Percentiles rank a stretch among this genome's conserved stretches.
Conservation (phyloP, 2,329 filamentous ascomycete genomes). For the Byssochlamys sp. region DNA sequence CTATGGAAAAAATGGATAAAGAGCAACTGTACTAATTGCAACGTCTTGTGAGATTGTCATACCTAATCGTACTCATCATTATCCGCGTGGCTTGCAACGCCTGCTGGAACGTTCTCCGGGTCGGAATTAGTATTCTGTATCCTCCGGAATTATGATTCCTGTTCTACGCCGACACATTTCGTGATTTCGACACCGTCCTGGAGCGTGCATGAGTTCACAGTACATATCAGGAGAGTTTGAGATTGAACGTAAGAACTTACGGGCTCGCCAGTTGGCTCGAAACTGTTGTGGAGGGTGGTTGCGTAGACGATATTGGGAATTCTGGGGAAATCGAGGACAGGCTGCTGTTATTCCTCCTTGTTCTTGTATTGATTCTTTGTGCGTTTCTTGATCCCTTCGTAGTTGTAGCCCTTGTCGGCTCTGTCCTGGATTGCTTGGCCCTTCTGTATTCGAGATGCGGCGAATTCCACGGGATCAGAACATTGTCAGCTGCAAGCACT, state of each 20-base stretch:
- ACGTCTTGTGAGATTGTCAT: not conserved
- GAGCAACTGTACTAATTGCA: not conserved
- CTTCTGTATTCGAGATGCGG: slow-evolving; percentile 41
- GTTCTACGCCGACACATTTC: slow-evolving; percentile 39
- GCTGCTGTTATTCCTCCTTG: slow-evolving; percentile 13
- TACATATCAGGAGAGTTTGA: slow-evolving; percentile 11
- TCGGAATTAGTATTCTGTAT: not conserved
- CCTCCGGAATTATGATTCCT: not conserved
- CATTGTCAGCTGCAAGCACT: slow-evolving; percentile 1
- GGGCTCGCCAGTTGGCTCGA: slow-evolving; percentile 1
- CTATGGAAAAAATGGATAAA: not conserved
- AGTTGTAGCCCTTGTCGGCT: slow-evolving; percentile 10
- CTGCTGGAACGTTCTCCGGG: not conserved
- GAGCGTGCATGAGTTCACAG: not conserved
- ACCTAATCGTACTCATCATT: not conserved
- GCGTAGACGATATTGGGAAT: slow-evolving; percentile 59
- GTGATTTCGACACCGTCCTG: slow-evolving; percentile 59
- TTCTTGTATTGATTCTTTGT: slow-evolving; percentile 13
- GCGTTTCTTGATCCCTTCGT: slow-evolving; percentile 12
- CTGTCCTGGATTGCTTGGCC: slow-evolving; percentile 30
- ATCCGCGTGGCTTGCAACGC: not conserved
- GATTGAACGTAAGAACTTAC: not conserved
- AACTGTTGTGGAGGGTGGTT: slow-evolving; percentile 32
- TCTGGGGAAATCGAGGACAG: slow-evolving; percentile 31
- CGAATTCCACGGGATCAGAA: not conserved